Evolutionary conservation across 208 protist species (phyloP).

Genomic region (Leishmania martiniquensis): DNA sequence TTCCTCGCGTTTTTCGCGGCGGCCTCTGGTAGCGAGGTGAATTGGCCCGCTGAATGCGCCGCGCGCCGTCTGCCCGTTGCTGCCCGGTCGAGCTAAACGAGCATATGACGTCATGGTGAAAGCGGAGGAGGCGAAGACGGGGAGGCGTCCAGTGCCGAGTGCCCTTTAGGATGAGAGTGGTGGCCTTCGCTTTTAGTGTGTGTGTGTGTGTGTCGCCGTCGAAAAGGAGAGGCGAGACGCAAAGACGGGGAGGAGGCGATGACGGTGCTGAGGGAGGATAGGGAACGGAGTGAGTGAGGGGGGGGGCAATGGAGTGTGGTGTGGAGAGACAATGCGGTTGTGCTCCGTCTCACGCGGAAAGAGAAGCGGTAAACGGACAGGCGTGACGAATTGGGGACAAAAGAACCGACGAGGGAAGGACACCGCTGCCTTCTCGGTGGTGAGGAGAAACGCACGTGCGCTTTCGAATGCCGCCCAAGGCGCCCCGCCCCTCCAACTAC

Average conservation of each 20-base stretch:
- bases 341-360: no score
- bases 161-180: background rate
- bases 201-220: background rate
- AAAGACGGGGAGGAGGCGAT: background rate
- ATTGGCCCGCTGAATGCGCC: conserved; percentile 57
- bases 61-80: conserved; percentile 41
- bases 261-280: no score
- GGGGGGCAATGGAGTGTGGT: no score
- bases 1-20: conserved; percentile 97
- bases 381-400: no score
- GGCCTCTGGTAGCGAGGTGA: conserved; percentile 65
- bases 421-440: no score
- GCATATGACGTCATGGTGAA: background rate
- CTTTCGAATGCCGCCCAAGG: no score
- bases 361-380: no score
- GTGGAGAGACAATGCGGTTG: no score
- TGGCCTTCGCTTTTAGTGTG: background rate
- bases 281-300: no score
- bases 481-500: no score
- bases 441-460: no score
- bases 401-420: no score
- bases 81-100: background rate
- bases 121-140: background rate
- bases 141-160: background rate
- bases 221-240: background rate